phyloP scores from a whole-genome alignment of 352 stramenopile species.

The Elongisporangium prolatum region DNA sequence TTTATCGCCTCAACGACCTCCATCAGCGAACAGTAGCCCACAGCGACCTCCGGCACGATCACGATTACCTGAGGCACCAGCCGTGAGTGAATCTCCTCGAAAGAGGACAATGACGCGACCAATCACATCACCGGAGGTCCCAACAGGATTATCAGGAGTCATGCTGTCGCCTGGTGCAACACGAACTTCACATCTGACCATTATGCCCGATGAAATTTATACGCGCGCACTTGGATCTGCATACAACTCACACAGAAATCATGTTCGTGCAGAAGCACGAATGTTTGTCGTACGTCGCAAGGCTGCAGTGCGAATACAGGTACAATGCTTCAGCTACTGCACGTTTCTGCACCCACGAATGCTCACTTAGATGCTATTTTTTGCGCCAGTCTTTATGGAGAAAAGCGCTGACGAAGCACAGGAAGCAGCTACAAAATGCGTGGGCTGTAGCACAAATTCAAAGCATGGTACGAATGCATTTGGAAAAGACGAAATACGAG shows the following conservation, averaged over 20 bases:
- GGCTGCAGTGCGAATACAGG: constrained; percentile 53
- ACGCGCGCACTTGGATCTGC: constrained; percentile 36
- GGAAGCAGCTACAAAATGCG: constrained; percentile 10
- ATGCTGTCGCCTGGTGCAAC: constrained; percentile 43
- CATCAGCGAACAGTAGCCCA: constrained; percentile 3
- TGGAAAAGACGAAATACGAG: constrained; percentile 17
- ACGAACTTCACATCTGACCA: constrained; percentile 30
- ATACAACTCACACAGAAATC: constrained; percentile 44
- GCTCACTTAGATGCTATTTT: not conserved
- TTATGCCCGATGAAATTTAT: constrained; percentile 39
- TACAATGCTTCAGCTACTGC: constrained; percentile 4
- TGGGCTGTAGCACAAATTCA: constrained; percentile 22
- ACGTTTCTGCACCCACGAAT: not conserved
- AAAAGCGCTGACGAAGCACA: constrained; percentile 13
- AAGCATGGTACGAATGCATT: constrained; percentile 18
- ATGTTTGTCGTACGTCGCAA: constrained; percentile 36
- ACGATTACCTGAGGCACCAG: constrained; percentile 5
- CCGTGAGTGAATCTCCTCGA: constrained; percentile 25
- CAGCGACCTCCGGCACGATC: constrained; percentile 15
- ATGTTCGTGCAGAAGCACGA: constrained; percentile 37
- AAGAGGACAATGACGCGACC: constrained; percentile 28
- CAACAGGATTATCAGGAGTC: constrained; percentile 24
- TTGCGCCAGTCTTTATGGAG: constrained; percentile 18
- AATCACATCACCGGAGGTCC: constrained; percentile 30
- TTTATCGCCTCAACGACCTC: not conserved